Evolutionary conservation across 306 rosid genomes (phyloP).

Genomic region (Oxytropis ochrocephala): DNA sequence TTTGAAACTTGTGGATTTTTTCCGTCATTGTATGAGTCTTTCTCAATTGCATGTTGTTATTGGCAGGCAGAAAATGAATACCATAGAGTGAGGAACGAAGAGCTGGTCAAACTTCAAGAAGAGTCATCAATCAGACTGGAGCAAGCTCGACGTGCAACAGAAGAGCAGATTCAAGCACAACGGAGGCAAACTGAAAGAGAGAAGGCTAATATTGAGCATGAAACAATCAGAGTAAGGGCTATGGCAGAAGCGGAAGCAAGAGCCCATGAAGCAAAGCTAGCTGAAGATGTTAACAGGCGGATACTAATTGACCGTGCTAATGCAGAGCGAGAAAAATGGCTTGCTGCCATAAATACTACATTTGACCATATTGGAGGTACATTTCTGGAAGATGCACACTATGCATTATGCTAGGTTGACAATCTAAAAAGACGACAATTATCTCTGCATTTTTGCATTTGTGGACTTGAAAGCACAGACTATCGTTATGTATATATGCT

Average conservation of each 20-base stretch:
- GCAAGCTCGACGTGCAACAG: slow-evolving; percentile 86
- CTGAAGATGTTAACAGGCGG: slow-evolving; percentile 85
- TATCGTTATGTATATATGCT: not conserved
- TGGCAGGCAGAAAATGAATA: slow-evolving; percentile 80
- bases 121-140: slow-evolving; percentile 84
- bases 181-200: slow-evolving; percentile 84
- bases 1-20: not conserved
- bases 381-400: not conserved
- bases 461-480: not conserved
- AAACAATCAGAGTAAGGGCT: slow-evolving; percentile 74
- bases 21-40: not conserved
- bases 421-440: not conserved
- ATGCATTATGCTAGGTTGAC: not conserved
- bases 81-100: slow-evolving; percentile 83
- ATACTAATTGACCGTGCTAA: slow-evolving; percentile 70
- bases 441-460: not conserved
- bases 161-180: slow-evolving; percentile 89
- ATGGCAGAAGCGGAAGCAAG: slow-evolving; percentile 94
- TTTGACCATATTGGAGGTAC: slow-evolving; percentile 98
- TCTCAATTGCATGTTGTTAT: not conserved
- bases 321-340: slow-evolving; percentile 95
- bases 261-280: slow-evolving; percentile 83
- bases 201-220: slow-evolving; percentile 85
- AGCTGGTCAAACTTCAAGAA: slow-evolving; percentile 89
- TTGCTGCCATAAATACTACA: slow-evolving; percentile 92